A percentile compares a stretch with the other conserved stretches of the same genome.
Conservation (phyloP, 2,329 filamentous ascomycete species). For the Didymella exigua region DNA sequence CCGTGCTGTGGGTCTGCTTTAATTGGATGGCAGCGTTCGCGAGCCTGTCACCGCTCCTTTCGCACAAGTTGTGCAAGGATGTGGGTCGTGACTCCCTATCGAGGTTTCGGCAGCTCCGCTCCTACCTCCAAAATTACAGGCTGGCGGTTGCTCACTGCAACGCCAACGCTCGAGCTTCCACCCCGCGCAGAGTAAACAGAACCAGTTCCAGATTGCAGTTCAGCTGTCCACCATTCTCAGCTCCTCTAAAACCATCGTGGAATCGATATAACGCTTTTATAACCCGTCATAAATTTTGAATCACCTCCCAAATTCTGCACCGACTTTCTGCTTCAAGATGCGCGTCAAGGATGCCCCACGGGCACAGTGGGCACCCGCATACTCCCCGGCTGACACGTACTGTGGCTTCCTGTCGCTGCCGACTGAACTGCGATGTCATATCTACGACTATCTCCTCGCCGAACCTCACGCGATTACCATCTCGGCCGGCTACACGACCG, state of each 20-base stretch:
- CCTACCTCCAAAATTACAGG: not conserved
- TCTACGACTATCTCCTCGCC: conserved; percentile 50
- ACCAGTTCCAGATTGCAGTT: conserved; percentile 16
- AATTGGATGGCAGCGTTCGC: conserved; percentile 5
- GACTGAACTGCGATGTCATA: conserved; percentile 50
- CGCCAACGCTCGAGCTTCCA: not conserved
- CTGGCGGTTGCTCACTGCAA: not conserved
- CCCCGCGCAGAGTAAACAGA: conserved; percentile 15
- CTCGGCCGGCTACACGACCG: conserved; percentile 44
- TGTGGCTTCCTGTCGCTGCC: conserved; percentile 39
- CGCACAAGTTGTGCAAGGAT: conserved; percentile 5
- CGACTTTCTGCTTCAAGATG: conserved; percentile 5
- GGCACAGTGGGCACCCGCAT: conserved; percentile 6
- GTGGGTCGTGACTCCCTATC: conserved; percentile 5
- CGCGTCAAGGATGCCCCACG: conserved; percentile 12
- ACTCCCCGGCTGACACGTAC: conserved; percentile 1
- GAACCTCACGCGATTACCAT: conserved; percentile 48
- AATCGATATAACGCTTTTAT: conserved; percentile 1
- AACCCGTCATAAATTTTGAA: conserved; percentile 4
- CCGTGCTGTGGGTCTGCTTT: not conserved
- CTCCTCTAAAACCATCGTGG: not conserved
- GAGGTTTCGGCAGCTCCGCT: not conserved
- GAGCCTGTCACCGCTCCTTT: not conserved
- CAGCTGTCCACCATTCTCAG: conserved; percentile 11
- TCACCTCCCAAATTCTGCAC: not conserved